These are phyloP conservation scores for Thalassiosira hispida DNA, from an alignment of 352 stramenopile species.

Conservation along the genomic window DNA sequence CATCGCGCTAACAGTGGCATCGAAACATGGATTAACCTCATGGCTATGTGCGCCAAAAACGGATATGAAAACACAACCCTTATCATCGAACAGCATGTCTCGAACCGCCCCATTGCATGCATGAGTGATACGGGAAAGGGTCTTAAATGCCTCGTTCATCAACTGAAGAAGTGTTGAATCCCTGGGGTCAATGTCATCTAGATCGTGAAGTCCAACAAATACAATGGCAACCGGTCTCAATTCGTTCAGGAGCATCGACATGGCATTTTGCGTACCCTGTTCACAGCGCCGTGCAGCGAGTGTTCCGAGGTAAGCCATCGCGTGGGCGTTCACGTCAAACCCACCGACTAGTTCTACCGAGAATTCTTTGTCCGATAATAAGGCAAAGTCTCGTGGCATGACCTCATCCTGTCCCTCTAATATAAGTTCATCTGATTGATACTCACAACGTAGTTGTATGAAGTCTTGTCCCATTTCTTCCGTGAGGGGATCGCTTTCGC, in stretches of 20 bases:
- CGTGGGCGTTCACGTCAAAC: conserved; percentile 56
- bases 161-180: conserved; percentile 57
- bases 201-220: conserved; percentile 63
- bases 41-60: conserved; percentile 75
- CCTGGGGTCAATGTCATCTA: conserved; percentile 62
- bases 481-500: conserved; percentile 45
- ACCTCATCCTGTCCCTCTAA: conserved; percentile 21
- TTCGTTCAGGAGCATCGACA: conserved; percentile 70
- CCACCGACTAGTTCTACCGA: conserved; percentile 37
- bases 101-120: conserved; percentile 71
- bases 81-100: conserved; percentile 82
- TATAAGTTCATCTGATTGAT: neutral
- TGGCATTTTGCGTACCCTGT: conserved; percentile 59
- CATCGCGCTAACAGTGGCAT: conserved; percentile 68
- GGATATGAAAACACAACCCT: conserved; percentile 82
- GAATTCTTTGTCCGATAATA: conserved; percentile 38
- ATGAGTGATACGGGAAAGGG: conserved; percentile 62
- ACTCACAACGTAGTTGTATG: conserved; percentile 9
- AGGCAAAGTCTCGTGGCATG: conserved; percentile 34
- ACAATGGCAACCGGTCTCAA: conserved; percentile 64
- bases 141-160: conserved; percentile 74
- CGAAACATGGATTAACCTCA: conserved; percentile 66
- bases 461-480: conserved; percentile 44
- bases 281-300: conserved; percentile 55
- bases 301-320: conserved; percentile 51